Evolutionary conservation across 805 yeast species (phyloP), one percentile per base, ranked within the genome.

Genomic region (Clavispora phyllophila): DNA sequence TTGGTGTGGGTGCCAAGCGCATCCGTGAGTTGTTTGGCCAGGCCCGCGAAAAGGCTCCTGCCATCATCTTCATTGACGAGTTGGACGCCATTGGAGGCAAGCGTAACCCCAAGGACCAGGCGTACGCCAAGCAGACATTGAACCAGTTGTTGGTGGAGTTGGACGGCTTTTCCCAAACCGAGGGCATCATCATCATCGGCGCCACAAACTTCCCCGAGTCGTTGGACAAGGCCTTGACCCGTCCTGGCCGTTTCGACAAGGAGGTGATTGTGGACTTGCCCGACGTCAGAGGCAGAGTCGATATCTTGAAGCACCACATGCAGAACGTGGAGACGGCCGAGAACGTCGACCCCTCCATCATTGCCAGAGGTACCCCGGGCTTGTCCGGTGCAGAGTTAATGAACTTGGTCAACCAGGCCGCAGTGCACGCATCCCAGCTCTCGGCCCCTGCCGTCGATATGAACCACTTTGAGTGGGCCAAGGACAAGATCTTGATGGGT

Each of bases 201-300:
- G 99, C 99, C 10, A 93, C 99, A 4, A 93, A 93, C 71, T 93
- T 91, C 78, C 98, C 99, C 7, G 98, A 93, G 63, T 80, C 95
- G 41, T 76, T 93, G 46, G 99, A 93, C 67, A 89, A 91, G 64
- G 99, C 99, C 1, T 75, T 93, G 57, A 91, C 98, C 1, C 82
- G 99, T 70, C 99, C 99, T 9, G 99, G 99, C 27, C 80, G 99
- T 65, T 93, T 93, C 60, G 99, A 95, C 66, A 93, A 93, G 69
- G 83, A 87, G 55, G 98, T 93, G 20, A 80, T 85, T 55, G 99
- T 93, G 32, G 96, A 89, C 49, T 76, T 93, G 54, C 99, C 99
- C 5, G 99, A 93, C 66, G 98, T 95, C 26, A 81, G 99, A 58
- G 99, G 99, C 37, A 83, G 99, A 61, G 75, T 91, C 31, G 97